These are phyloP conservation scores for Sclerospora graminicola DNA, from an alignment of 352 stramenopile species.

Conservation along the genomic window DNA sequence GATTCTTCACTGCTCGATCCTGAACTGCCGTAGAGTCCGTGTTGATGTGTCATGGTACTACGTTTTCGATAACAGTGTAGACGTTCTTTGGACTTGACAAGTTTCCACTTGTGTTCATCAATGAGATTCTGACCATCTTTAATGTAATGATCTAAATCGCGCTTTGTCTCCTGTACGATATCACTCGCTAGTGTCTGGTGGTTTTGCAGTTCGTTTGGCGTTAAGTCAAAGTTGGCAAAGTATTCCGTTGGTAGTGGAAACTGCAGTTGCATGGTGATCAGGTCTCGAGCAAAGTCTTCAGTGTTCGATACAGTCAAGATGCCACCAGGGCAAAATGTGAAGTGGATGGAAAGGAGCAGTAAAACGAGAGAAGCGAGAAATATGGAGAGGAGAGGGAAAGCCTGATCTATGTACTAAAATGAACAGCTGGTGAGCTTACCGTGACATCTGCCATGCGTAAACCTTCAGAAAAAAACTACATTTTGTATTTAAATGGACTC, in stretches of 20 bases:
- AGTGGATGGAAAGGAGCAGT: conserved; percentile 9
- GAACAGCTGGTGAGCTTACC: too few relatives aligned
- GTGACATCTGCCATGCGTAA: too few relatives aligned
- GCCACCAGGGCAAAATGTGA: conserved; percentile 18
- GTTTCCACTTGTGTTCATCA: conserved; percentile 53
- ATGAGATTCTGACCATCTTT: conserved; percentile 43
- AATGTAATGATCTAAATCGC: conserved; percentile 46
- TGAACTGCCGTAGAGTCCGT: conserved; percentile 26
- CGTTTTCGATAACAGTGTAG: conserved; percentile 51
- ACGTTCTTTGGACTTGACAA: conserved; percentile 53
- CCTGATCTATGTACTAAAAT: too few relatives aligned
- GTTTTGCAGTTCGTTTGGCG: conserved; percentile 35
- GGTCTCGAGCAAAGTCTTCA: background rate
- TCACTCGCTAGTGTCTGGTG: conserved; percentile 45
- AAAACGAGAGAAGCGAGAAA: too few relatives aligned
- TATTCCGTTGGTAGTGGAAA: conserved; percentile 59
- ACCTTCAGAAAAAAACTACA: too few relatives aligned
- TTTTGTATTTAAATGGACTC: too few relatives aligned
- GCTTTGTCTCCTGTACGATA: conserved; percentile 55
- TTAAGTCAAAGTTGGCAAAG: conserved; percentile 65
- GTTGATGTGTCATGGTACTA: conserved; percentile 20
- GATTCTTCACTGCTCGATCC: conserved; percentile 9
- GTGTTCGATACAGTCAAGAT: background rate
- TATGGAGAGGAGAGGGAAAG: too few relatives aligned
- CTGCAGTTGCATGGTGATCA: conserved; percentile 44